Evolutionary conservation across 2,329 filamentous ascomycete genomes (phyloP), one percentile per base, ranked within the genome.

Genomic region (Botryotinia globosa): DNA sequence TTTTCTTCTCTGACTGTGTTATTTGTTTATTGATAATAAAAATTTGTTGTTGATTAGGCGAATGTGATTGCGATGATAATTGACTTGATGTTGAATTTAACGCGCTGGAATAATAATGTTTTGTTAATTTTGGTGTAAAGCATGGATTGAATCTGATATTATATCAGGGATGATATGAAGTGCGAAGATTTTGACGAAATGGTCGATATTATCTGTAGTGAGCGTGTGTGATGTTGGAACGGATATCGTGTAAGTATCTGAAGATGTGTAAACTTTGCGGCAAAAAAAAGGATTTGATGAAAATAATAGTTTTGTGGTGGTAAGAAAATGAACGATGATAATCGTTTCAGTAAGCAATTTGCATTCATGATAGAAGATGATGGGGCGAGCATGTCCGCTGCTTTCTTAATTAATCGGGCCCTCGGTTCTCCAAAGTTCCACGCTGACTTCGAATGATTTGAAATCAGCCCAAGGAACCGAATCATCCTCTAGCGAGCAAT

Each of bases 1-100:
- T n/a, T n/a, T 67, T 67, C 51, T 56, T 54, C 32, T 56, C 65
- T 22, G 48, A 56, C 65, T 56, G 65, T 67, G 10, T 42, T n/a
- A 42, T 42, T 42, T 16, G 42, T 44, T 8, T 42, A 42, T 56
- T 67, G 25, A 8, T 42, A 10, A 42, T 39, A 9, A 32, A 54
- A 29, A 8, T 67, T 67, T 54, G 4, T 65, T 8, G 25, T 22
- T 14, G 25, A 42, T 39, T 34, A 56, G 25, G 25, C 34, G 16
- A 56, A 32, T 25, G 34, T 7, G 32, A 29, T 54, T 54, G 42
- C 4, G 34, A 22, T 18, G 12, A 39, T 25, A 7, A 2, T 39
- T 39, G 34, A 61, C n/a, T 61, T 39, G 34, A n/a, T 62, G 22
- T 12, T 54, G 9, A 22, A 8, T n/a, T 67, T 56, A 25, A 67